A percentile compares a stretch with the other conserved stretches of the same genome.
phyloP scores from a whole-genome alignment of 768 basidiomycete species.

The Leucocoprinus leucothites region DNA sequence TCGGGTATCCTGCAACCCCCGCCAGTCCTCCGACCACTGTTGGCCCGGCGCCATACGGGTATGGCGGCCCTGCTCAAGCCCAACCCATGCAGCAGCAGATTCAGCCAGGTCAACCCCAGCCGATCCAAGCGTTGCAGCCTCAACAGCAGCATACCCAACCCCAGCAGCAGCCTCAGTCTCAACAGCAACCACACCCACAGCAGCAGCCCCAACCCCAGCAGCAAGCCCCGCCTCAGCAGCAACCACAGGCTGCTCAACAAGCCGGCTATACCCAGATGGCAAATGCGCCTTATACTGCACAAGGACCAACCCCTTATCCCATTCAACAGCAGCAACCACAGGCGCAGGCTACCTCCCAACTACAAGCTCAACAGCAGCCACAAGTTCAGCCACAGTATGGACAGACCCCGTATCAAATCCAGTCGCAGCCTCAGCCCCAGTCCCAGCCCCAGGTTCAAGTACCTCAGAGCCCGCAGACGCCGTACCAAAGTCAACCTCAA shows the following conservation, averaged over 20 bases:
- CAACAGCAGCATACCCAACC: conserved; percentile 7
- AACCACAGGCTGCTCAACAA: not conserved
- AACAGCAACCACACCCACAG: conserved; percentile 20
- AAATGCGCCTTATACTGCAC: conserved; percentile 32
- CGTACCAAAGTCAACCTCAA: conserved; percentile 3
- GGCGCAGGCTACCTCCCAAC: conserved; percentile 9
- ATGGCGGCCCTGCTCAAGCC: not conserved
- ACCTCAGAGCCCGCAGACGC: not conserved
- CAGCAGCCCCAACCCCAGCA: conserved; percentile 2
- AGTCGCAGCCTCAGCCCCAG: conserved; percentile 16
- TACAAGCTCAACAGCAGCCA: conserved; percentile 18
- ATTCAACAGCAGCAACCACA: conserved; percentile 21
- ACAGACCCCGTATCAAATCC: conserved; percentile 7
- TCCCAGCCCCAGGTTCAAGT: not conserved
- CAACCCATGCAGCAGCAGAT: conserved; percentile 14
- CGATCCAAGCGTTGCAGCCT: conserved; percentile 12
- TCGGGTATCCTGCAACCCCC: not conserved
- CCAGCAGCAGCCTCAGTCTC: conserved; percentile 21
- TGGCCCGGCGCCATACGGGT: conserved; percentile 1
- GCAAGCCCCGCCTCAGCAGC: not conserved
- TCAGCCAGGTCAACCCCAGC: conserved; percentile 15
- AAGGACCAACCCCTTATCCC: conserved; percentile 38
- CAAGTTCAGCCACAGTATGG: conserved; percentile 10
- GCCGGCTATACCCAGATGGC: conserved; percentile 16
- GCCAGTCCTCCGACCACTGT: conserved; percentile 1